These are phyloP conservation scores for Dactylorhiza incarnata DNA, from an alignment of 106 monocot species.

Conservation along the genomic window DNA sequence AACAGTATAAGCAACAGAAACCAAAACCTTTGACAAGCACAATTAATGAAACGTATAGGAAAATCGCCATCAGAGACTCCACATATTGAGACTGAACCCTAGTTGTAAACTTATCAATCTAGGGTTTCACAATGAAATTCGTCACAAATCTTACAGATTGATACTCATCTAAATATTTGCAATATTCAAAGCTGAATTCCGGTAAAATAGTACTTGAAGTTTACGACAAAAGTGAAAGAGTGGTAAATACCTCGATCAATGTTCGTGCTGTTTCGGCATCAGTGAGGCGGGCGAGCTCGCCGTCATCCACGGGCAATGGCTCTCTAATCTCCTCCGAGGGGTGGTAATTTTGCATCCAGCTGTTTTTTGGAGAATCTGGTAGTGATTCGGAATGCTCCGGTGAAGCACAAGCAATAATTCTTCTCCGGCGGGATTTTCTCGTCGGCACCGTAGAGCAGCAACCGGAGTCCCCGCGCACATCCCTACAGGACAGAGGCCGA, in stretches of 20 bases:
- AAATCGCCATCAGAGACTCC: not conserved
- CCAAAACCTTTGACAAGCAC: not conserved
- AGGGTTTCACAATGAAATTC: not conserved
- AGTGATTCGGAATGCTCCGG: constrained; percentile 14
- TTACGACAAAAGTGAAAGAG: not conserved
- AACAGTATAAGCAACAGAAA: not conserved
- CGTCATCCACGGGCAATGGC: not conserved
- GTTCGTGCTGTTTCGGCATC: constrained; percentile 53
- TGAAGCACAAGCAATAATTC: constrained; percentile 5
- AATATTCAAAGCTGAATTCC: not conserved
- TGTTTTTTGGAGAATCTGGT: constrained; percentile 13
- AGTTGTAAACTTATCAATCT: not conserved
- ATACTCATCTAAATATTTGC: not conserved
- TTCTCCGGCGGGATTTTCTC: not conserved
- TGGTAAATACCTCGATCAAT: constrained; percentile 35
- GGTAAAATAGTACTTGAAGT: not conserved
- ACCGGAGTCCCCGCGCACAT: not conserved
- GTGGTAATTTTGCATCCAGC: constrained; percentile 22
- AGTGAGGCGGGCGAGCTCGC: constrained; percentile 20
- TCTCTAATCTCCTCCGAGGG: constrained; percentile 43
- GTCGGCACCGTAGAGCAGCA: not conserved
- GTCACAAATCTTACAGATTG: not conserved
- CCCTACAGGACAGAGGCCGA: not conserved
- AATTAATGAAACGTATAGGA: not conserved
- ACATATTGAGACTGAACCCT: not conserved